Conservation (phyloP, 2,329 filamentous ascomycete genomes). For the Colletotrichum sp. region DNA sequence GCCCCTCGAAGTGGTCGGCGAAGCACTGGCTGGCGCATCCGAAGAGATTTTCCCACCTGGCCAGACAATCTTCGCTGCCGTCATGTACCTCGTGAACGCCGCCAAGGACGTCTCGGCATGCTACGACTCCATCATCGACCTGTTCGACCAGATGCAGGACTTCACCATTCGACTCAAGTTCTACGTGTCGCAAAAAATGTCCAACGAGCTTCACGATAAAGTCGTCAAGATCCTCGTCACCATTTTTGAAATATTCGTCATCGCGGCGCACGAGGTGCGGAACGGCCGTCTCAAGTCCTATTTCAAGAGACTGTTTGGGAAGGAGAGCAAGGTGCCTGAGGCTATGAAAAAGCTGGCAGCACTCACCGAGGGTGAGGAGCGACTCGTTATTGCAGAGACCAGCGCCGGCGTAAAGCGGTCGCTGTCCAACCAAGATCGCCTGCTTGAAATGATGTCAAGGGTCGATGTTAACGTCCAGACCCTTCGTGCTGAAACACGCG, state of each 20-base stretch:
- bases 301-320: conserved; percentile 43
- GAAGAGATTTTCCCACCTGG: conserved; percentile 44
- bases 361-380: conserved; percentile 45
- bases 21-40: conserved; percentile 39
- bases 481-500: conserved; percentile 34
- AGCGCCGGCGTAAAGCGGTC: conserved; percentile 40
- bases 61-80: conserved; percentile 46
- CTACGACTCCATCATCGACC: conserved; percentile 49
- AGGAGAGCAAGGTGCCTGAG: conserved; percentile 42
- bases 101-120: conserved; percentile 48
- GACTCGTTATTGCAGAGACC: conserved; percentile 49
- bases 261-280: conserved; percentile 45
- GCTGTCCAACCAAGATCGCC: conserved; percentile 39
- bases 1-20: conserved; percentile 45
- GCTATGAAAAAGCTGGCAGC: conserved; percentile 43
- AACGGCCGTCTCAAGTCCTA: conserved; percentile 46
- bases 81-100: conserved; percentile 46
- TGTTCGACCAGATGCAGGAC: conserved; percentile 48
- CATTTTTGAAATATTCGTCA: conserved; percentile 49
- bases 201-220: conserved; percentile 40
- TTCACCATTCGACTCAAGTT: conserved; percentile 47
- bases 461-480: conserved; percentile 38
- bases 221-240: conserved; percentile 46
- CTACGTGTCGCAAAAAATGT: conserved; percentile 44
- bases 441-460: conserved; percentile 33